Base-by-base conservation (phyloP, 768 basidiomycete genomes). In the Leucocoprinus birnbaumii region DNA sequence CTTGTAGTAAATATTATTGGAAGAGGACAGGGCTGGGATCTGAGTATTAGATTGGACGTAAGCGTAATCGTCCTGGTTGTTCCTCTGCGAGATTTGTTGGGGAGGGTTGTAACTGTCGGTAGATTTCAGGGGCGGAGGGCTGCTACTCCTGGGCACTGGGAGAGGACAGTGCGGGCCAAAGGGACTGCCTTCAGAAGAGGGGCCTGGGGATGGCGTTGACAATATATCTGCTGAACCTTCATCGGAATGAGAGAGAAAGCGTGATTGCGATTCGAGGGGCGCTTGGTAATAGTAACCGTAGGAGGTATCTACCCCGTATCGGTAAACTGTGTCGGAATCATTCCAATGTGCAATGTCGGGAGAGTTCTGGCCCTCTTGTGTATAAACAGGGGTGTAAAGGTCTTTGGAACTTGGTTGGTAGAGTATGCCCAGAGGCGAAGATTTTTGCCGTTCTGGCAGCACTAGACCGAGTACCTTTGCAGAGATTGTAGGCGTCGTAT, bases 211-310 rank as follows among this genome's bases (percentile, higher is more conserved):
- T 3, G 22, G 9, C 19, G 42, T 19, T 11, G 52, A 5, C 21
- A 41, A 37, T 16, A 19, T n/a, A 13, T 31, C 42, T 19, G 41
- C 42, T 38, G 38, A n/a, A 34, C 27, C 46, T 16, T 27, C 27
- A 13, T 40, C 38, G 26, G 53, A 55, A 22, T 10, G n/a, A 49
- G 54, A 49, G 26, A 47, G 47, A n/a, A 11, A 11, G 34, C 43
- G 54, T 14, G n/a, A 24, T 6, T 49, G 48, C 16, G 27, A 38
- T 40, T 24, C 26, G 14, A 5, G 5, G 18, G 46, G 18, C 22
- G 19, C 13, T 11, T 27, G 45, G 45, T 21, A 27, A 26, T 34
- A 38, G 13, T n/a, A 5, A 19, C 35, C 27, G 27, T 48, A 43
- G 25, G 40, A 34, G 31, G 40, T 11, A 48, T 34, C 48, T 18